These are phyloP conservation scores for Trichoderma arundinaceum DNA, from an alignment of 2,329 filamentous ascomycete genomes.

Conservation along the genomic window DNA sequence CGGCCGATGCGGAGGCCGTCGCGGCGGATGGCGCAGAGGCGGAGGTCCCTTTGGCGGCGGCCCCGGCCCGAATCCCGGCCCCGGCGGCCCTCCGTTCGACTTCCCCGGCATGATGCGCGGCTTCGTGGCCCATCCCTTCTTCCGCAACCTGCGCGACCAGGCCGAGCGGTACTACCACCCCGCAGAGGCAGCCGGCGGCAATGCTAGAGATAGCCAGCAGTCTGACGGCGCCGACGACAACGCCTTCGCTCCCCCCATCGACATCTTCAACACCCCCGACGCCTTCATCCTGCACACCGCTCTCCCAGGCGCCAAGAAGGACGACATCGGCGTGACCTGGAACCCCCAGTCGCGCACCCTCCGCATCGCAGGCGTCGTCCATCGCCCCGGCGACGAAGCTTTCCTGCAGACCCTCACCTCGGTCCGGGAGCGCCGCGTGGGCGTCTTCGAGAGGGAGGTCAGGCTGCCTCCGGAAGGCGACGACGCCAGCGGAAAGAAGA, in stretches of 20 bases:
- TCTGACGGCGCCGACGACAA: constrained; percentile 37
- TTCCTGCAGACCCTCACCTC: constrained; percentile 67
- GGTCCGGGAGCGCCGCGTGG: constrained; percentile 69
- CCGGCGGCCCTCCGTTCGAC: constrained; percentile 43
- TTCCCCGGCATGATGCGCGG: constrained; percentile 49
- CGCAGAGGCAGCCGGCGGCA: neutral
- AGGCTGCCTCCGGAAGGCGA: constrained; percentile 57
- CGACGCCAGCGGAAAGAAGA: neutral
- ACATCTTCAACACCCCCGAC: constrained; percentile 72
- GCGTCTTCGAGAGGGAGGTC: constrained; percentile 75
- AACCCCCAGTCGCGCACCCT: constrained; percentile 70
- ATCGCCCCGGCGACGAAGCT: constrained; percentile 73
- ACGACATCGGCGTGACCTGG: constrained; percentile 79
- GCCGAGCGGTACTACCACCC: constrained; percentile 39
- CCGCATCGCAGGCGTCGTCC: constrained; percentile 72
- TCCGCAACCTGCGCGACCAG: constrained; percentile 50
- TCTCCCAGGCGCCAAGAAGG: constrained; percentile 78
- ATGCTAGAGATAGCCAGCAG: neutral
- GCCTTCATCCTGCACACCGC: constrained; percentile 75
- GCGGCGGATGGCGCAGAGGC: constrained; percentile 32
- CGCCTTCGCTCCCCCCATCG: constrained; percentile 68
- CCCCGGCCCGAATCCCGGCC: constrained; percentile 39
- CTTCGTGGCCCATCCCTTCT: constrained; percentile 50
- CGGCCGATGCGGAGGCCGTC: constrained; percentile 22
- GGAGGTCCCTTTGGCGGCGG: constrained; percentile 35